Percentiles rank a stretch among this genome's conserved stretches.
Evolutionary conservation across 768 basidiomycete genomes (phyloP).

Genomic region (Kwoniella dejecticola): DNA sequence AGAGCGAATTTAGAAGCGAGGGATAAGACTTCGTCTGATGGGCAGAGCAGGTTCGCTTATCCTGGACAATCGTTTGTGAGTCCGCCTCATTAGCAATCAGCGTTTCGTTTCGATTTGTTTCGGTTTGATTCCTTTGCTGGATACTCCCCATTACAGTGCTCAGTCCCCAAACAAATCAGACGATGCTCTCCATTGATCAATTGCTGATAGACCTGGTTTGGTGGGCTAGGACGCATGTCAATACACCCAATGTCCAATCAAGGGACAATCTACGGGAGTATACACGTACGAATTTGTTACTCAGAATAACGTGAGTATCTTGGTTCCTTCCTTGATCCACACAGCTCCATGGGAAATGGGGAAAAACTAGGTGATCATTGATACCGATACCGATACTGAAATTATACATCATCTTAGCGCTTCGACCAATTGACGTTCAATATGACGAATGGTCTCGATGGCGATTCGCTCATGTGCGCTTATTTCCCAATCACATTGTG

Average conservation of each 20-base stretch:
- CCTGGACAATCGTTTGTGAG: slow-evolving; percentile 39
- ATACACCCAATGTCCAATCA: slow-evolving; percentile 30
- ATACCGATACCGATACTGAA: too few species aligned
- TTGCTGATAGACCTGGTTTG: too few species aligned
- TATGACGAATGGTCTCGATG: slow-evolving; percentile 31
- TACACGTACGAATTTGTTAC: slow-evolving; percentile 25
- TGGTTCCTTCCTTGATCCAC: too few species aligned
- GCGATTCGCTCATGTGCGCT: slow-evolving; percentile 33
- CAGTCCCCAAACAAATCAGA: too few species aligned
- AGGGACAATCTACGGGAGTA: not conserved
- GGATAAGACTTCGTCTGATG: slow-evolving; percentile 16
- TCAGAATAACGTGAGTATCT: slow-evolving; percentile 18
- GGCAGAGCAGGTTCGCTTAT: slow-evolving; percentile 22
- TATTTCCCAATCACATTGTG: slow-evolving; percentile 36
- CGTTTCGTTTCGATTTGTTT: too few species aligned
- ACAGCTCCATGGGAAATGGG: too few species aligned
- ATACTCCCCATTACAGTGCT: too few species aligned
- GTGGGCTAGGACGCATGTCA: slow-evolving; percentile 32
- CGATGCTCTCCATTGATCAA: too few species aligned
- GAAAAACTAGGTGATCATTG: too few species aligned
- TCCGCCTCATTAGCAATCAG: too few species aligned
- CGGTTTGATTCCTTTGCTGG: too few species aligned
- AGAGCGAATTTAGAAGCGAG: slow-evolving; percentile 29
- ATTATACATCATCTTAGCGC: slow-evolving; percentile 12
- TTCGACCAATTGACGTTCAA: slow-evolving; percentile 41